phyloP scores from a whole-genome alignment of 1,284 basidiomycete genomes.

The Stygiomarasmius scandens region DNA sequence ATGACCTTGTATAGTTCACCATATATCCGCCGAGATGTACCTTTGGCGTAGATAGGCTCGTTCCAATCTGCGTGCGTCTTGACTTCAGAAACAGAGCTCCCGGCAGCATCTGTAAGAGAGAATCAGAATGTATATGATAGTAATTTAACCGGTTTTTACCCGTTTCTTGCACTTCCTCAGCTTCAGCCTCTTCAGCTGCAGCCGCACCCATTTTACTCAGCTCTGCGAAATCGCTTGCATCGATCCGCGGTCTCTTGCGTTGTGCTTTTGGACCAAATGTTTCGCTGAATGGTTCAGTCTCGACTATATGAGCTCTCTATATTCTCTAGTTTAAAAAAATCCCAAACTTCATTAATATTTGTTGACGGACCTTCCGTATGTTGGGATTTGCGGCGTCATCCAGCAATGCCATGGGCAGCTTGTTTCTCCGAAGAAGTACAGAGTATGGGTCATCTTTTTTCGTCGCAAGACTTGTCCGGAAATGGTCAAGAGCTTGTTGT shows the following conservation, averaged over 20 bases:
- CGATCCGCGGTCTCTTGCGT: conserved; percentile 84
- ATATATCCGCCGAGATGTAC: conserved; percentile 94
- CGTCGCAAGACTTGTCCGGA: conserved; percentile 80
- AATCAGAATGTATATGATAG: neutral
- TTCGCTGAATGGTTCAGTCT: conserved; percentile 89
- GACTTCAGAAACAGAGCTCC: conserved; percentile 48
- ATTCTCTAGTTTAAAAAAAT: conserved; percentile 11
- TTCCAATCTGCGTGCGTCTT: conserved; percentile 74
- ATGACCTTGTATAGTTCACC: conserved; percentile 99
- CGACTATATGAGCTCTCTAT: conserved; percentile 87
- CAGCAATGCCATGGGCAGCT: conserved; percentile 91
- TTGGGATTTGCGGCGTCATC: conserved; percentile 85
- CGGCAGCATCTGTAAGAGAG: conserved; percentile 39
- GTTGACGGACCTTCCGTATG: conserved; percentile 65
- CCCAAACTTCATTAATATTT: neutral
- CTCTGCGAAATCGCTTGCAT: conserved; percentile 87
- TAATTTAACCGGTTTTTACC: conserved; percentile 37
- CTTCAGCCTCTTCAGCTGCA: conserved; percentile 45
- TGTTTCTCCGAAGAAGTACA: conserved; percentile 88
- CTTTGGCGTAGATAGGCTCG: conserved; percentile 90
- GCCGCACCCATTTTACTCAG: conserved; percentile 70
- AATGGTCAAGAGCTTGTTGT: conserved; percentile 94
- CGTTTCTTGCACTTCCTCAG: conserved; percentile 38
- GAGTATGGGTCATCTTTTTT: conserved; percentile 94
- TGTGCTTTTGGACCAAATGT: conserved; percentile 95